Conservation (phyloP, 148 eudicot species). For the Beta vulgaris region DNA sequence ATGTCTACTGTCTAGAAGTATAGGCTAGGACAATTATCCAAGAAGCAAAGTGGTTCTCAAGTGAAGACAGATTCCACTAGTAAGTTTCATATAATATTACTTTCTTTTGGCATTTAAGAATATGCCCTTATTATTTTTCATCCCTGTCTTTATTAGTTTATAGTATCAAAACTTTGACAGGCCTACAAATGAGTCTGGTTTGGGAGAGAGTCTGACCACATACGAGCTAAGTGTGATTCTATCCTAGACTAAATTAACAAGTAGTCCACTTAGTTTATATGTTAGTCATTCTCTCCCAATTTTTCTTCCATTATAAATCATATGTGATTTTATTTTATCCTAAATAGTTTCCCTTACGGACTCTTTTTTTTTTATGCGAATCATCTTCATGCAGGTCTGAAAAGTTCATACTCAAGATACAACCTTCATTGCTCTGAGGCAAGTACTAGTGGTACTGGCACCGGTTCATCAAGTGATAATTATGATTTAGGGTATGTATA, state of each 20-base stretch:
- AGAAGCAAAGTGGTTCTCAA: conserved; percentile 30
- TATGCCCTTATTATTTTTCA: too few species aligned
- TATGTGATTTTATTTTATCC: too few species aligned
- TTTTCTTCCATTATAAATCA: too few species aligned
- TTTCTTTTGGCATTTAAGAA: neutral
- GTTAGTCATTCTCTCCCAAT: too few species aligned
- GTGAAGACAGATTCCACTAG: conserved; percentile 21
- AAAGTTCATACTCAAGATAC: conserved; percentile 27
- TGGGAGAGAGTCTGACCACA: too few species aligned
- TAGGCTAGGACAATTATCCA: conserved; percentile 32
- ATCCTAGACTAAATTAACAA: too few species aligned
- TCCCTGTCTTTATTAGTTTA: neutral
- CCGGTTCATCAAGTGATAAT: conserved; percentile 2
- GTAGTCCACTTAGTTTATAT: too few species aligned
- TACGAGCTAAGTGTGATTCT: too few species aligned
- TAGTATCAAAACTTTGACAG: too few species aligned
- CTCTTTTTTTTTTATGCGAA: neutral
- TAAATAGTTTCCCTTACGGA: too few species aligned
- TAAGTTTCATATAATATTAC: neutral
- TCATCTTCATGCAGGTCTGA: conserved; percentile 7
- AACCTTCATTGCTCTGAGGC: conserved; percentile 24
- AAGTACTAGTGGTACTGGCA: conserved; percentile 24
- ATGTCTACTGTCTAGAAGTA: conserved; percentile 30
- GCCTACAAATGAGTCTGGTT: too few species aligned
- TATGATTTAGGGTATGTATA: conserved; percentile 18